Evolutionary conservation across 768 basidiomycete species (phyloP), one percentile per base, ranked within the genome.

Genomic region (Leccinum uliginosum): DNA sequence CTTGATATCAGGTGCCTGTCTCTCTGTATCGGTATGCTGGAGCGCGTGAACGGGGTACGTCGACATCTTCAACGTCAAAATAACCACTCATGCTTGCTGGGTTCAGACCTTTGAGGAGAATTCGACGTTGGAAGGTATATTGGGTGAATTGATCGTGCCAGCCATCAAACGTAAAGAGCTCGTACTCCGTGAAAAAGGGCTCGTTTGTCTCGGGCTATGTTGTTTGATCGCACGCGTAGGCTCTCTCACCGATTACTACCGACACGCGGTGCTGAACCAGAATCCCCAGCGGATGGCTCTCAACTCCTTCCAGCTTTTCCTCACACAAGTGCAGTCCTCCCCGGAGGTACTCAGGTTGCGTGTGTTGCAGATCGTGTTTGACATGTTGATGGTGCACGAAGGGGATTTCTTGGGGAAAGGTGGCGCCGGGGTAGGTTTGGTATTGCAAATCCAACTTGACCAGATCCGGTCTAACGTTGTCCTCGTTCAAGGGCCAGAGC

Each of bases 91-190:
- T 0, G 10, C 1, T 21, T 17, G 24, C 5, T 3, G 5, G 12
- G 1, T 34, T 24, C 54, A 81, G 80, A 80, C 78, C 1, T 81
- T 82, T 52, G 80, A 85, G 60, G 86, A 88, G 57, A 87, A 88
- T 66, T 83, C 86, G 7, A 85, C 83, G 4, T 71, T 89, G 56
- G 83, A 85, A 57, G 88, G 90, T 26, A 71, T 79, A 21, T 67
- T 84, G 70, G 77, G 90, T 10, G 93, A 98, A 63, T 76, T 99
- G 17, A 92, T 98, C 65, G 83, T 97, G 30, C 96, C 96, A 3
- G 84, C 91, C 5, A 91, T 98, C 45, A 86, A 87, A 66, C 83
- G 91, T 52, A 95, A 95, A 73, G 93, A 96, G 62, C 78, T 90
- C 6, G 57, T 59, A 2, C 74, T 91, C 26, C 75, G 83, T 23